Evolutionary conservation across 805 yeast species (phyloP).

Genomic region (Yarrowia sp.): DNA sequence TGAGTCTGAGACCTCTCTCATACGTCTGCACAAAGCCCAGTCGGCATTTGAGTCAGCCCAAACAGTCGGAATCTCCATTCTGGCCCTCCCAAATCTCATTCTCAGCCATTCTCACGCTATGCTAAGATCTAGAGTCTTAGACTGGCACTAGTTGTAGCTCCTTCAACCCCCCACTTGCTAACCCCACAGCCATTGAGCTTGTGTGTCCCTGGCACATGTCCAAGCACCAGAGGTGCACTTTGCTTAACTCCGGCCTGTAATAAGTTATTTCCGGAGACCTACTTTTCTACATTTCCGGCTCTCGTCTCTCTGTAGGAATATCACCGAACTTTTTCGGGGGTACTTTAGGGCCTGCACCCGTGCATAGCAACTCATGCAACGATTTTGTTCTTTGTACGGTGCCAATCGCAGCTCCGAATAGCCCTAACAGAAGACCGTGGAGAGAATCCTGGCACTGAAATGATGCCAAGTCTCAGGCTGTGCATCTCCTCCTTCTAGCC

Average conservation of each 20-base stretch:
- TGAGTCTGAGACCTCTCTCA: no score
- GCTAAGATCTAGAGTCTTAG: no score
- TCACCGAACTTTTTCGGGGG: conserved; percentile 5
- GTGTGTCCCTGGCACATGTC: conserved; percentile 15
- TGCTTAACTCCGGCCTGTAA: conserved; percentile 5
- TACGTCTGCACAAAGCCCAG: not conserved
- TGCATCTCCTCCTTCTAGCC: conserved; percentile 27
- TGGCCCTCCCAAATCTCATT: no score
- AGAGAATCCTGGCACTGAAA: not conserved
- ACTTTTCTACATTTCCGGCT: no score
- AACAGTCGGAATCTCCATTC: no score
- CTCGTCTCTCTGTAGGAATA: not conserved
- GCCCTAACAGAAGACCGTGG: not conserved
- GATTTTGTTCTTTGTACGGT: no score
- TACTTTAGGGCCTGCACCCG: not conserved
- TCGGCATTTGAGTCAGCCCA: not conserved
- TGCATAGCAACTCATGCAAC: not conserved
- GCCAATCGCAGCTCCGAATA: no score
- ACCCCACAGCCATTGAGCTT: conserved; percentile 25
- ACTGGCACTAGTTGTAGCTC: no score
- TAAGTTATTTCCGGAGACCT: conserved; percentile 3
- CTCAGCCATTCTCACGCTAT: no score
- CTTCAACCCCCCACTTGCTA: conserved; percentile 4
- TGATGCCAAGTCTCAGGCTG: conserved; percentile 6
- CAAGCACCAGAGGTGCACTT: not conserved